Evolutionary conservation across 2,329 filamentous ascomycete species (phyloP).

Genomic region (Penicillium sp.): DNA sequence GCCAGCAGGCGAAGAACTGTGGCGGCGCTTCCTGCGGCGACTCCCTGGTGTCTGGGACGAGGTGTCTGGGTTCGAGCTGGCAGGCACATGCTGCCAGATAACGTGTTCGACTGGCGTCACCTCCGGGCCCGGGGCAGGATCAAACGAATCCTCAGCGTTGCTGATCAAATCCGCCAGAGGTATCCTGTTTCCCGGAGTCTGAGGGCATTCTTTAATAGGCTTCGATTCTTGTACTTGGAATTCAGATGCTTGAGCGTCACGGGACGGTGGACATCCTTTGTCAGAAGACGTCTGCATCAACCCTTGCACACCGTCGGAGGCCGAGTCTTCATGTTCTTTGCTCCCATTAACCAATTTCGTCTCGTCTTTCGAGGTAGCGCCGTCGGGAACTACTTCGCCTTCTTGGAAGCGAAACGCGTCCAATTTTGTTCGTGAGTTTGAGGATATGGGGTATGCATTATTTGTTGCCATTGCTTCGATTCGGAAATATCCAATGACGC

Average conservation of each 20-base stretch:
- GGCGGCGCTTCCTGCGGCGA: conserved; percentile 62
- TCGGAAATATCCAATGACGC: conserved; percentile 13
- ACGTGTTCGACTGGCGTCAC: conserved; percentile 60
- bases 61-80: conserved; percentile 43
- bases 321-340: conserved; percentile 46
- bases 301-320: conserved; percentile 35
- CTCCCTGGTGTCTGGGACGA: conserved; percentile 48
- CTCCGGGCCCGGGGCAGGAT: conserved; percentile 46
- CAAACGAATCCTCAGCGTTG: conserved; percentile 56
- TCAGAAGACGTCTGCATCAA: conserved; percentile 19
- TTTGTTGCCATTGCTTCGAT: conserved; percentile 27
- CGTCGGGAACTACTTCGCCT: conserved; percentile 18
- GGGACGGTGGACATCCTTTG: conserved; percentile 18
- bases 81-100: conserved; percentile 54
- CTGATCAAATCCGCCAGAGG: conserved; percentile 61
- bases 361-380: conserved; percentile 21
- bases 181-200: conserved; percentile 58
- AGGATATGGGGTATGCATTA: conserved; percentile 43
- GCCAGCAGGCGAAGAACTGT: conserved; percentile 69
- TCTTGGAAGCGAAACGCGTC: conserved; percentile 54
- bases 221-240: conserved; percentile 26
- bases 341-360: conserved; percentile 34
- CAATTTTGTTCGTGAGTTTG: conserved; percentile 54
- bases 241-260: conserved; percentile 15
- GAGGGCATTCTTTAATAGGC: conserved; percentile 45